phyloP scores from a whole-genome alignment of 1,284 basidiomycete species.

The Pascua guehoae region DNA sequence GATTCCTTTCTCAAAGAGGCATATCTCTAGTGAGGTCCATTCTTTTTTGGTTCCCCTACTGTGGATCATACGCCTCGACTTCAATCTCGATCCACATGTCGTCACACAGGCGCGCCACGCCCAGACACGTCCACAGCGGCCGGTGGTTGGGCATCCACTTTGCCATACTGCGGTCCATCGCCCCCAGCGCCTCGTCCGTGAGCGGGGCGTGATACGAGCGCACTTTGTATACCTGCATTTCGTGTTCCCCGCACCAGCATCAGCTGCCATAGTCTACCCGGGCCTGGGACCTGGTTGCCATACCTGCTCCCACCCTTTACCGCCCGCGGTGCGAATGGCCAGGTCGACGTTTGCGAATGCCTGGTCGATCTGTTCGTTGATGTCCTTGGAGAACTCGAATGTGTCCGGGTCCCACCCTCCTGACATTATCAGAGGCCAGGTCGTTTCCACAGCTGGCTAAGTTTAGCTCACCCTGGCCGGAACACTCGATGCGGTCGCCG shows the following conservation, averaged over 20 bases:
- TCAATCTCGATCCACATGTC: constrained; percentile 37
- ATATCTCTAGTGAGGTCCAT: too few species aligned
- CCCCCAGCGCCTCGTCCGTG: constrained; percentile 17
- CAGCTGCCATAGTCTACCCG: neutral
- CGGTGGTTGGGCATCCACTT: constrained; percentile 26
- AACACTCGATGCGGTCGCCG: constrained; percentile 26
- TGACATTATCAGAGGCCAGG: neutral
- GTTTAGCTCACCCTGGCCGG: constrained; percentile 26
- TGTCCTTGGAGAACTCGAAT: constrained; percentile 11
- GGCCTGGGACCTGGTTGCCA: constrained; percentile 2
- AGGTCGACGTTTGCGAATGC: constrained; percentile 31
- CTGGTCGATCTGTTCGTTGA: constrained; percentile 30
- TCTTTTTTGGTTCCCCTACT: neutral
- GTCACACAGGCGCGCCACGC: constrained; percentile 20
- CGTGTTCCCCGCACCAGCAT: neutral
- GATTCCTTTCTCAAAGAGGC: too few species aligned
- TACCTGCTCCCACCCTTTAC: constrained; percentile 31
- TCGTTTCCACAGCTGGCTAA: too few species aligned
- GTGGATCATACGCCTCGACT: constrained; percentile 22
- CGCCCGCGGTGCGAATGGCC: constrained; percentile 24
- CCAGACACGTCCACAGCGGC: constrained; percentile 31
- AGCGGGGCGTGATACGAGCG: constrained; percentile 27
- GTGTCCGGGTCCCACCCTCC: constrained; percentile 30
- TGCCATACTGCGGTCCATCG: constrained; percentile 23
- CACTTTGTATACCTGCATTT: constrained; percentile 25